These are phyloP conservation scores for Pelargonium australe DNA, from an alignment of 441 rosid species.

Conservation along the genomic window DNA sequence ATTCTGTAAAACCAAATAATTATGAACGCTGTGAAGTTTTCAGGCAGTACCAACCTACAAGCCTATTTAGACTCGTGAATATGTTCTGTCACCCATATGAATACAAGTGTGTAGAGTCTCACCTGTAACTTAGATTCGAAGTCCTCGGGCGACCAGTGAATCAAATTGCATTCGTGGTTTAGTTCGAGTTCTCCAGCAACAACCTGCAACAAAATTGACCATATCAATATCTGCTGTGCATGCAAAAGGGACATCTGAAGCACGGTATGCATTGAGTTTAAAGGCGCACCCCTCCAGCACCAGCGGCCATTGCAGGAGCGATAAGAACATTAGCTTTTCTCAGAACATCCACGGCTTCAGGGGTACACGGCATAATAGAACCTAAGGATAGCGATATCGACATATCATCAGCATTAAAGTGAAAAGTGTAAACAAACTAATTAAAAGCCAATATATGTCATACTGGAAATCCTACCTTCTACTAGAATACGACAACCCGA, in stretches of 20 bases:
- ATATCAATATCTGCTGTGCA: neutral
- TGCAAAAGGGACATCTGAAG: neutral
- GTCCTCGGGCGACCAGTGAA: slow-evolving; percentile 98
- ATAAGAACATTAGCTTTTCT: slow-evolving; percentile 82
- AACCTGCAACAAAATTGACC: slow-evolving; percentile 45
- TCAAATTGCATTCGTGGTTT: slow-evolving; percentile 74
- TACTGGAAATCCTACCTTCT: slow-evolving; percentile 56
- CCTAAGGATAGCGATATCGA: slow-evolving; percentile 35
- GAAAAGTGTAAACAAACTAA: neutral
- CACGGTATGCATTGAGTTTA: neutral
- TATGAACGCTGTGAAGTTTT: neutral
- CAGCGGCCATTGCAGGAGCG: slow-evolving; percentile 98
- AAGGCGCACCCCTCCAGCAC: slow-evolving; percentile 90
- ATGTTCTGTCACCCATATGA: neutral
- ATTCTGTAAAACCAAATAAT: no score
- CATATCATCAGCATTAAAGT: neutral
- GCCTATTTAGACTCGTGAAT: no score
- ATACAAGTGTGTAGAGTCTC: slow-evolving; percentile 13
- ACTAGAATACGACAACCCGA: slow-evolving; percentile 83
- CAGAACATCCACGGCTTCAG: slow-evolving; percentile 86
- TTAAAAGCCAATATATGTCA: slow-evolving; percentile 14
- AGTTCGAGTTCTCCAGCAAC: slow-evolving; percentile 97
- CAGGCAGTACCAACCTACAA: no score
- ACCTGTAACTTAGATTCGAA: slow-evolving; percentile 96
- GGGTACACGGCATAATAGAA: slow-evolving; percentile 95